Evolutionary conservation across 2,329 filamentous ascomycete species (phyloP), one percentile per base, ranked within the genome.

Genomic region (Nigrograna mackinnonii): DNA sequence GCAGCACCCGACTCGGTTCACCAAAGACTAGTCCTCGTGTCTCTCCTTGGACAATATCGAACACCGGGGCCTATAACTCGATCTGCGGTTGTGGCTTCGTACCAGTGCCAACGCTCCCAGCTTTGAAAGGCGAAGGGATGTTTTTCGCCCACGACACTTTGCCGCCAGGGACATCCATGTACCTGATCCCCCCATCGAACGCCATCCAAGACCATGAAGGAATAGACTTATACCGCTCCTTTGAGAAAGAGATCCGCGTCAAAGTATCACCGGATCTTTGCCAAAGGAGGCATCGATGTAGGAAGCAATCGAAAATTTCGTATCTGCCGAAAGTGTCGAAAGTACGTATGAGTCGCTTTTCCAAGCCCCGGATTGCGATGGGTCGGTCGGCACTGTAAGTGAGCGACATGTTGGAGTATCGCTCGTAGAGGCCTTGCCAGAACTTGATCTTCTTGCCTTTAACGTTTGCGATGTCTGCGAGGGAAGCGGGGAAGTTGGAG

Each of bases 171-270:
- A 39, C 24, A 17, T 41, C 28, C 43, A 41, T 30, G 21, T 43
- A 46, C 14, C 39, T 21, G 18, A 46, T 46, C 13, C 34, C 35
- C 16, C 44, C 44, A 9, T 35, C 21, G 31, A 38, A 46, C 12
- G 39, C 39, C 44, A 46, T 46, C 44, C 39, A 46, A 9, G 44
- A 46, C 44, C 44, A 46, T 5, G 33, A 38, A 9, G 44, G 44
- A 5, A 46, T 26, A 6, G 13, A 24, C 2, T 28, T 17, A 6
- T 26, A 17, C 14, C 22, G 22, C 11, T 28, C n/a, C 4, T 19
- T n/a, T 16, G 7, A 14, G 13, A 46, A 39, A 14, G 31, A 17
- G 9, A 17, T 13, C 12, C 20, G 39, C 20, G 18, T 32, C 26
- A 41, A n/a, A 14, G 12, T 38, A 35, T 38, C 26, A 13, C 30